Evolutionary conservation across 2,329 filamentous ascomycete species (phyloP), one percentile per base, ranked within the genome.

Genomic region (Diaporthe eres): DNA sequence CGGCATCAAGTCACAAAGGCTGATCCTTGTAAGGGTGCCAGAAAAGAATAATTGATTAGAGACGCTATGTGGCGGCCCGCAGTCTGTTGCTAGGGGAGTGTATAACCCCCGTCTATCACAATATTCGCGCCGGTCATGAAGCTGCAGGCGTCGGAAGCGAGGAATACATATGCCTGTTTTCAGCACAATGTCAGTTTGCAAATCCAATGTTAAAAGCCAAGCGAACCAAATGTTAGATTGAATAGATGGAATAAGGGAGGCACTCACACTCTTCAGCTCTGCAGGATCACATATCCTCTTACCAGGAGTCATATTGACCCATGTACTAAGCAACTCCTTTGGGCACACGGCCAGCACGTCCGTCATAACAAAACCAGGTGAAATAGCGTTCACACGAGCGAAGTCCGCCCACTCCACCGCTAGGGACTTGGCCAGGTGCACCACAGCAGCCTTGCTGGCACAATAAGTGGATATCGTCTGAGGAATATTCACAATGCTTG

Each of bases 91-190:
- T 53, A 53, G 49, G 49, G 49, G 22, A 76, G 63, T 9, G 82
- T 85, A 79, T 88, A 89, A 10, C 87, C 87, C 55, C 87, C 87
- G 71, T 88, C 87, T 75, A 89, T 85, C 63, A 85, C 79, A 61
- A 88, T 78, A 76, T 89, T 86, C 8, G 83, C 81, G 42, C 87
- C 87, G 13, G 87, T 88, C 81, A 85, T 88, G 77, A 88, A 89
- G 13, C 84, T 84, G 67, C 85, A 87, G 4, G 87, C 86, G 82
- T 88, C 86, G 72, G 83, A 85, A 53, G 83, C 83, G 53, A 88
- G 80, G 77, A 87, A 88, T n/a, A 88, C 85, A 74, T 88, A 88
- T 10, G 86, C 86, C 81, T 53, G 22, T 53, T 53, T 83, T 13
- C 1, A 55, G 12, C 53, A 71, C 13, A n/a, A 13, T 9, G 53